phyloP scores from a whole-genome alignment of 139 green algal species.

The Chlamydomonas urium region DNA sequence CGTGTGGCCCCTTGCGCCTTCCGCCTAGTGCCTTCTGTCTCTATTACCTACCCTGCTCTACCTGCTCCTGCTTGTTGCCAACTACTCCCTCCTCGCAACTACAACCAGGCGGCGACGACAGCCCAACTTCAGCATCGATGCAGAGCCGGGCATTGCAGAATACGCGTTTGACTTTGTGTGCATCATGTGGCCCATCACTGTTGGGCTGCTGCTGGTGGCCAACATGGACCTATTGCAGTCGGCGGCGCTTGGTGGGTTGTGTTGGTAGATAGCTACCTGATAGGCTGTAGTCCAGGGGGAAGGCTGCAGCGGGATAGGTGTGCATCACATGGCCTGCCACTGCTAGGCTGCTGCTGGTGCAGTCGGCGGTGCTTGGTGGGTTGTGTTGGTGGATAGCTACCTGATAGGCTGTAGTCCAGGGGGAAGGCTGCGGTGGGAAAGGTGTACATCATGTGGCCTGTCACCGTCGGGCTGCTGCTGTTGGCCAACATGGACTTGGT shows the following conservation, averaged over 20 bases:
- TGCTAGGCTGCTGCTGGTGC: constrained; percentile 67
- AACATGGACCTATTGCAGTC: constrained; percentile 27
- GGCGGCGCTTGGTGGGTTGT: neutral
- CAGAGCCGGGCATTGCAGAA: constrained; percentile 34
- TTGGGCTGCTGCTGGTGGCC: constrained; percentile 69
- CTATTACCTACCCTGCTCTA: too few relatives aligned
- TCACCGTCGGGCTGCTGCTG: constrained; percentile 64
- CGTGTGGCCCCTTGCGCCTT: too few relatives aligned
- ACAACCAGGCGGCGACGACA: neutral
- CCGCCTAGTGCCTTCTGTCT: too few relatives aligned
- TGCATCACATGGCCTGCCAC: constrained; percentile 72
- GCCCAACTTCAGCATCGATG: constrained; percentile 4
- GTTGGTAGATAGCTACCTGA: neutral
- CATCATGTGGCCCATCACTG: constrained; percentile 71
- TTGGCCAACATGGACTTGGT: constrained; percentile 62
- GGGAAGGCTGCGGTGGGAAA: too few relatives aligned
- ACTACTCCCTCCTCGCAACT: neutral
- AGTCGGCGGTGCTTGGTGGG: neutral
- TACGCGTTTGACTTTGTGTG: constrained; percentile 81
- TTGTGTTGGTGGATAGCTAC: neutral
- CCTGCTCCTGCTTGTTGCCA: neutral
- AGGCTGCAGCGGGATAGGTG: too few relatives aligned
- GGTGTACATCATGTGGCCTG: constrained; percentile 76
- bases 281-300: too few relatives aligned
- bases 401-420: too few relatives aligned